Evolutionary conservation across 257 asterid species (phyloP).

Genomic region (Capsicum pubescens): DNA sequence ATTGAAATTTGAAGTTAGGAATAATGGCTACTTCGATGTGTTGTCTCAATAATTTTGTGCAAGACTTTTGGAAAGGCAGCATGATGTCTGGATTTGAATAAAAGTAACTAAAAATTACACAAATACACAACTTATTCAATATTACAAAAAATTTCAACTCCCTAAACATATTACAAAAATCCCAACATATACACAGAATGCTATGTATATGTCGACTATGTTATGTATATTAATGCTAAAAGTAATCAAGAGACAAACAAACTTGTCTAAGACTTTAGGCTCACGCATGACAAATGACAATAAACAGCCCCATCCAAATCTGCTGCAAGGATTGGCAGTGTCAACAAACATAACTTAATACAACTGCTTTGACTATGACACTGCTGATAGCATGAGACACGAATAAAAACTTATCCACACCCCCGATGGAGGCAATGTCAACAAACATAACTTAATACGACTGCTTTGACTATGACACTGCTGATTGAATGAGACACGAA

Average conservation of each 20-base stretch:
- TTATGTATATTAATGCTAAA: too few relatives aligned
- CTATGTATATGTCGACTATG: too few relatives aligned
- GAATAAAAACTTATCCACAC: too few relatives aligned
- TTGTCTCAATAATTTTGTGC: conserved; percentile 22
- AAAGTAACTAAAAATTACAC: background rate
- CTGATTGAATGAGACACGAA: background rate
- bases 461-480: background rate
- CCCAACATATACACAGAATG: too few relatives aligned
- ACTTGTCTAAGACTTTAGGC: background rate
- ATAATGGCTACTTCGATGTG: background rate
- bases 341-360: background rate
- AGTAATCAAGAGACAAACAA: too few relatives aligned
- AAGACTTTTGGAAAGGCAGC: conserved; percentile 34
- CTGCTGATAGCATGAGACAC: background rate
- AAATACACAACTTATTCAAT: too few relatives aligned
- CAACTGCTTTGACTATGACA: background rate
- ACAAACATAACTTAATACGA: too few relatives aligned
- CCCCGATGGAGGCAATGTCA: too few relatives aligned
- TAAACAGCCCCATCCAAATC: background rate
- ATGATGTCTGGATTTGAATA: conserved; percentile 38
- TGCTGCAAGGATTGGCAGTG: background rate
- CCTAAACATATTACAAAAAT: too few relatives aligned
- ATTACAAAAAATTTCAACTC: too few relatives aligned
- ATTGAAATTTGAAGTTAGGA: conserved; percentile 11
- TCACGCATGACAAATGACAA: conserved; percentile 10